A percentile compares a stretch with the other conserved stretches of the same genome.
Conservation (phyloP, 1,139 yeast species). For the Eremothecium sinecaudum region DNA sequence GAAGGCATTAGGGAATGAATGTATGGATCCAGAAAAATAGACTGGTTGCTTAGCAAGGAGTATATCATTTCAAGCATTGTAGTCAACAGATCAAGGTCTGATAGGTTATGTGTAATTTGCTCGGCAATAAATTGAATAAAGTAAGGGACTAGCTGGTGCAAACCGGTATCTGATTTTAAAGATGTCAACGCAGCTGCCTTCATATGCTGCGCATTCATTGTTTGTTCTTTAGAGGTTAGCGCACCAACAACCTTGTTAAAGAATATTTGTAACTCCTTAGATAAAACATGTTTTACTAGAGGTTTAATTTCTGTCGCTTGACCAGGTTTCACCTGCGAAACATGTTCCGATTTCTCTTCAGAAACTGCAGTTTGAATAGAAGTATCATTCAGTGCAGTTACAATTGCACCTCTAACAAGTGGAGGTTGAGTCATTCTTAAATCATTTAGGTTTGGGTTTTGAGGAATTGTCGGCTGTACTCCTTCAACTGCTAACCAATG, state of each 20-base stretch:
- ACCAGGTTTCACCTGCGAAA: constrained; percentile 34
- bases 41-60: constrained; percentile 73
- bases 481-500: constrained; percentile 99
- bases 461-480: constrained; percentile 95
- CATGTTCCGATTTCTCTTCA: constrained; percentile 19
- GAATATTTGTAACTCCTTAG: constrained; percentile 87
- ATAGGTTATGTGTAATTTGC: constrained; percentile 80
- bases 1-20: constrained; percentile 97
- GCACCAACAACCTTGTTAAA: constrained; percentile 88
- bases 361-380: constrained; percentile 27
- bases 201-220: constrained; percentile 45
- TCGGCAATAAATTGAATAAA: constrained; percentile 94
- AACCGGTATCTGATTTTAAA: constrained; percentile 83
- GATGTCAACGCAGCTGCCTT: constrained; percentile 76
- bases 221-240: constrained; percentile 39
- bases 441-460: constrained; percentile 81
- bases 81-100: constrained; percentile 61
- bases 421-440: constrained; percentile 55
- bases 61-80: constrained; percentile 87
- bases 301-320: constrained; percentile 77
- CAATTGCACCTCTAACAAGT: constrained; percentile 61
- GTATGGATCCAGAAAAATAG: constrained; percentile 89
- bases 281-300: constrained; percentile 88
- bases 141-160: constrained; percentile 94
- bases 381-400: constrained; percentile 35